phyloP scores from a whole-genome alignment of 768 basidiomycete species.

The Sporobolomyces roseus region DNA sequence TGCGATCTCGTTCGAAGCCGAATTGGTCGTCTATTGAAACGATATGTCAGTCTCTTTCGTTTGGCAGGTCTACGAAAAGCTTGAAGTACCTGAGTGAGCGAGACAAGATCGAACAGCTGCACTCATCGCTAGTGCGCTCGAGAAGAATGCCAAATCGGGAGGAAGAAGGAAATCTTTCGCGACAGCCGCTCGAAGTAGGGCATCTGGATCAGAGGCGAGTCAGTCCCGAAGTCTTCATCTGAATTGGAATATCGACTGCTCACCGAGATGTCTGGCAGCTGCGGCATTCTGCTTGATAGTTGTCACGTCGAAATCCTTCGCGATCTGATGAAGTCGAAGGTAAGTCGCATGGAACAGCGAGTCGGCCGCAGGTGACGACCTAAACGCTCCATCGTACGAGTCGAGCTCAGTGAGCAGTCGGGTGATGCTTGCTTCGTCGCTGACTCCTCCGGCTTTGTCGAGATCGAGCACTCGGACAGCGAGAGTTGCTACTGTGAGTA shows the following conservation, averaged over 20 bases:
- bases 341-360: not conserved
- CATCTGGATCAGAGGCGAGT: not conserved
- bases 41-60: not conserved
- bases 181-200: not conserved
- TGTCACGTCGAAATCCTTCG: not conserved
- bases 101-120: conserved; percentile 14
- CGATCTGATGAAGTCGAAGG: conserved; percentile 8
- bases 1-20: not conserved
- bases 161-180: not conserved
- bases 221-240: not conserved
- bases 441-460: not conserved
- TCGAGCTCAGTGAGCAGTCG: conserved; percentile 27
- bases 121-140: not conserved
- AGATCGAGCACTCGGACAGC: not conserved
- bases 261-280: not conserved
- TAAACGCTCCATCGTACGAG: not conserved
- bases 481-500: conserved; percentile 3
- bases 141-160: conserved; percentile 8
- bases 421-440: not conserved
- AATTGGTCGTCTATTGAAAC: not conserved
- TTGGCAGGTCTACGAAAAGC: not conserved
- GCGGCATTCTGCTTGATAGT: not conserved
- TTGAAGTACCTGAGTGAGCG: not conserved
- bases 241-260: not conserved
- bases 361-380: not conserved